Evolutionary conservation across 441 rosid genomes (phyloP), one percentile per base, ranked within the genome.

Genomic region (Biscutella auriculata): DNA sequence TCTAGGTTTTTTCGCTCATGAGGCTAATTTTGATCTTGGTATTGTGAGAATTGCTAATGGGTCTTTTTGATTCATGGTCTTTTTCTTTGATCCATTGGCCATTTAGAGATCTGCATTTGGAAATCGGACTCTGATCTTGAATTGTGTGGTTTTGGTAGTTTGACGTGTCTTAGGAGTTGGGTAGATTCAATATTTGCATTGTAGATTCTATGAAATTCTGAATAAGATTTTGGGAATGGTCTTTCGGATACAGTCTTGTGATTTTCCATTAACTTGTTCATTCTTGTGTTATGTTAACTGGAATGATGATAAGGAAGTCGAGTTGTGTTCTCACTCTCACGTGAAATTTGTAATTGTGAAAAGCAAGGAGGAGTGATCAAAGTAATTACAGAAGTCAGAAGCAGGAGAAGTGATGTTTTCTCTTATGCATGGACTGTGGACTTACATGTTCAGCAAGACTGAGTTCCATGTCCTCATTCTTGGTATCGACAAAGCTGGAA

Each of bases 401-500:
- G 54, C 7, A 44, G 41, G 37, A 53, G 64, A 65, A 4, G 96
- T 71, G 55, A 93, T 93, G 99, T 93, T 93, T 82, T 93, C 99
- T 13, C 78, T 93, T 53, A 85, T 93, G 75, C 83, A 87, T 76
- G 99, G 99, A 63, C 74, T 93, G 16, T 93, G 87, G 90, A 81
- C 78, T 74, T 77, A 89, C 71, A 19, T 93, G 44, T 87, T 89
- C 55, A 93, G 81, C 58, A 87, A 85, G 78, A 81, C 91, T 9
- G 96, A 89, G 75, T 87, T 87, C 65, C 96, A 79, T 74, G 91
- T 93, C 8, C 97, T 93, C 73, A 85, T 93, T 75, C 96, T 93
- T 65, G 99, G 99, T 57, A 87, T 89, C 11, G 97, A 87, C 73
- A 89, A 89, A 78, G 85, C 97, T 45, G 99, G 99, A 39, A 93